A percentile compares a stretch with the other conserved stretches of the same genome.
Evolutionary conservation across 139 green algal genomes (phyloP).

Genomic region (Marvania coccoides): DNA sequence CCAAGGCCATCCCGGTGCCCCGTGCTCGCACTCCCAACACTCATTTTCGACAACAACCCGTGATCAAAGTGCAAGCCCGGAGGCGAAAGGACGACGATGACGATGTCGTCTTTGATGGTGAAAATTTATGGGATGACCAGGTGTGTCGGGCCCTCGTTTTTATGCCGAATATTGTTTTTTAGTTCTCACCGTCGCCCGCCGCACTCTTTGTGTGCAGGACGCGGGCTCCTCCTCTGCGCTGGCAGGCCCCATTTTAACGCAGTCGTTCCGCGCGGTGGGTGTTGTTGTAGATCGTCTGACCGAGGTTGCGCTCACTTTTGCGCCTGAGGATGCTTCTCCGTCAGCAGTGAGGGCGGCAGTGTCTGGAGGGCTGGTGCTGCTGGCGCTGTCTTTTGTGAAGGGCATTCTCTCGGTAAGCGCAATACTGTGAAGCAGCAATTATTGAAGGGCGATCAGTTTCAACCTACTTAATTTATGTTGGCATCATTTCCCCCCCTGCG

Average conservation of each 20-base stretch:
- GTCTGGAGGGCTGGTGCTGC: conserved; percentile 24
- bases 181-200: background rate
- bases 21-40: background rate
- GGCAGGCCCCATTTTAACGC: background rate
- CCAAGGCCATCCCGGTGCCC: background rate
- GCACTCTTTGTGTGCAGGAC: background rate
- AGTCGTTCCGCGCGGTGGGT: conserved; percentile 11
- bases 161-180: background rate
- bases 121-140: conserved; percentile 1
- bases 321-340: background rate
- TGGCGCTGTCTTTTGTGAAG: conserved; percentile 37
- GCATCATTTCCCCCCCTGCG: background rate
- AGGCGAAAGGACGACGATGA: background rate
- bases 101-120: background rate
- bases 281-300: conserved; percentile 9
- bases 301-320: conserved; percentile 9
- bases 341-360: conserved; percentile 27
- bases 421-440: background rate
- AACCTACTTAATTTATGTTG: background rate
- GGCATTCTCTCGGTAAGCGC: conserved; percentile 34
- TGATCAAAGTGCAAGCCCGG: background rate
- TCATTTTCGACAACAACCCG: background rate
- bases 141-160: background rate
- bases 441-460: background rate
- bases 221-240: background rate